These are phyloP conservation scores for Podaxis sp. DNA, from an alignment of 768 basidiomycete species.

Conservation along the genomic window DNA sequence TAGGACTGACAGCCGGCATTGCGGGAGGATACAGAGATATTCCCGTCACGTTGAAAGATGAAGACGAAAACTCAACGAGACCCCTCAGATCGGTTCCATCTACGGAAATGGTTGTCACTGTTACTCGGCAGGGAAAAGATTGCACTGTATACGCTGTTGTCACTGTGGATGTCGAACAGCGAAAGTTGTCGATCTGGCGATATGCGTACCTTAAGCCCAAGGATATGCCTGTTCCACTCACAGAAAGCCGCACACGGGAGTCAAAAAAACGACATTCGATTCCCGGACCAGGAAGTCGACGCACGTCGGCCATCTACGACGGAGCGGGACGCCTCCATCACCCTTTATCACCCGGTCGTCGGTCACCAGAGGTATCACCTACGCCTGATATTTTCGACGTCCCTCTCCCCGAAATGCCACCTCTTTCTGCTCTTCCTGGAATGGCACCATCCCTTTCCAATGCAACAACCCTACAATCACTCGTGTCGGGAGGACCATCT, in stretches of 20 bases:
- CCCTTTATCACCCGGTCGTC: slow-evolving; percentile 37
- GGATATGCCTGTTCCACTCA: slow-evolving; percentile 27
- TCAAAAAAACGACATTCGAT: slow-evolving; percentile 43
- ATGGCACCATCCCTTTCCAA: slow-evolving; percentile 55
- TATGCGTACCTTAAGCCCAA: slow-evolving; percentile 67
- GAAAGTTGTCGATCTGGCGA: slow-evolving; percentile 66
- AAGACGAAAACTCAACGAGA: slow-evolving; percentile 50
- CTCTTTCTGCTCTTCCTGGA: slow-evolving; percentile 48
- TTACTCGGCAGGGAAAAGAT: slow-evolving; percentile 38
- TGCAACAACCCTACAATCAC: slow-evolving; percentile 51
- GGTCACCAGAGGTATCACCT: slow-evolving; percentile 34
- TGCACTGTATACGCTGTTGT: slow-evolving; percentile 48
- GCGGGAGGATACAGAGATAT: slow-evolving; percentile 40
- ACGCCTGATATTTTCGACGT: slow-evolving; percentile 32
- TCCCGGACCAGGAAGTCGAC: slow-evolving; percentile 33
- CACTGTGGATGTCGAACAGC: slow-evolving; percentile 56
- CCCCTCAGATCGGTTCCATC: slow-evolving; percentile 59
- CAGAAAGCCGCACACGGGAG: slow-evolving; percentile 17
- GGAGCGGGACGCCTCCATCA: slow-evolving; percentile 32
- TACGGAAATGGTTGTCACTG: slow-evolving; percentile 60
- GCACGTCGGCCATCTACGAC: slow-evolving; percentile 40
- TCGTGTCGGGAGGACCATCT: slow-evolving; percentile 32
- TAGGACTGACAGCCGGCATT: slow-evolving; percentile 68
- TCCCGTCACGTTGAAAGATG: slow-evolving; percentile 47
- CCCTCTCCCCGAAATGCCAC: slow-evolving; percentile 32